These are phyloP conservation scores for Medicago lupulina DNA, from an alignment of 306 rosid genomes.

Conservation along the genomic window DNA sequence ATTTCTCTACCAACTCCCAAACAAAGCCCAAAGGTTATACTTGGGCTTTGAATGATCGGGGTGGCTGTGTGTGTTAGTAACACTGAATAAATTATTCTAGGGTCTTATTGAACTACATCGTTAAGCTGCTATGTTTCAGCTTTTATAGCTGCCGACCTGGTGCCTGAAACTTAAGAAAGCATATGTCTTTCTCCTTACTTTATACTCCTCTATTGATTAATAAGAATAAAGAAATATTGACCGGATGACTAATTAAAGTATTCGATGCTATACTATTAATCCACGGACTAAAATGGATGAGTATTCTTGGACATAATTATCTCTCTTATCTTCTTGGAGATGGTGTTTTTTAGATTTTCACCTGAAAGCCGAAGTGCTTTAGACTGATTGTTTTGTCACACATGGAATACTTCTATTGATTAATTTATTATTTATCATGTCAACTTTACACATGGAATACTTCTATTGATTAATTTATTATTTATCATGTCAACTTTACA, in stretches of 20 bases:
- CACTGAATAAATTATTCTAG: neutral
- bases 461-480: neutral
- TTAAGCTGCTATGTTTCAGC: neutral
- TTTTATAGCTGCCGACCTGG: neutral
- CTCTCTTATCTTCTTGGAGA: slow-evolving; percentile 7
- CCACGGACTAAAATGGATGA: neutral
- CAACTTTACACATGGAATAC: neutral
- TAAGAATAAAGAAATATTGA: neutral
- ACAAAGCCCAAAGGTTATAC: neutral
- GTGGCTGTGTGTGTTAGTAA: slow-evolving; percentile 15
- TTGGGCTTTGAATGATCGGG: slow-evolving; percentile 16
- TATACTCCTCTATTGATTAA: neutral
- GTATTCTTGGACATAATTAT: neutral
- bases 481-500: slow-evolving; percentile 15
- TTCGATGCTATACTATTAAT: neutral
- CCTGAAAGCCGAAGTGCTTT: slow-evolving; percentile 14
- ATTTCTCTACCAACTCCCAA: neutral
- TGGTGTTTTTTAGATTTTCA: neutral
- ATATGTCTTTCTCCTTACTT: neutral
- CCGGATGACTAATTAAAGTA: neutral
- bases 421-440: neutral
- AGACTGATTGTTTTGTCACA: neutral
- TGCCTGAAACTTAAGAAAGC: slow-evolving; percentile 14
- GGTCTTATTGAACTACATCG: neutral
- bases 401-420: neutral